Evolutionary conservation across 768 basidiomycete species (phyloP).

Genomic region (Kwoniella europaea): DNA sequence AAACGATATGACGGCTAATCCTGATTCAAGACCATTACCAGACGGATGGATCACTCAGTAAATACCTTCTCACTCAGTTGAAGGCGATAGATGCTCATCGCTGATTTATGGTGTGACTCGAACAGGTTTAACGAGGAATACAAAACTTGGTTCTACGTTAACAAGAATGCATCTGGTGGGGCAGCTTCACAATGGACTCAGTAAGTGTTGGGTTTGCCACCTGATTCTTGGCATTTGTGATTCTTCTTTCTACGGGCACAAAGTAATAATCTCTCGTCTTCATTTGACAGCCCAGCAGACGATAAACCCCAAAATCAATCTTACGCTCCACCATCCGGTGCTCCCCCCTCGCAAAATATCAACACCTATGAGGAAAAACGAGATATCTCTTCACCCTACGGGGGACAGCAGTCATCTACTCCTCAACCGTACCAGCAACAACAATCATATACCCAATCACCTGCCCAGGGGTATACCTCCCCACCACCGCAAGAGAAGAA

Average conservation of each 20-base stretch:
- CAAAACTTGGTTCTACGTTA: slow-evolving; percentile 54
- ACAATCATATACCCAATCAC: slow-evolving; percentile 13
- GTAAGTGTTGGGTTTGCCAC: slow-evolving; percentile 35
- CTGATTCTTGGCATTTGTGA: neutral
- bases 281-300: slow-evolving; percentile 41
- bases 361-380: slow-evolving; percentile 15
- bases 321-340: slow-evolving; percentile 39
- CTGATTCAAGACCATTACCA: slow-evolving; percentile 47
- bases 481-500: slow-evolving; percentile 26
- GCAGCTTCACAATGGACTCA: slow-evolving; percentile 51
- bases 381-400: slow-evolving; percentile 5
- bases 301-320: slow-evolving; percentile 27
- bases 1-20: slow-evolving; percentile 41
- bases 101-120: neutral
- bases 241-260: neutral
- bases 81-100: neutral
- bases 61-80: slow-evolving; percentile 6
- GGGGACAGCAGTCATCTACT: slow-evolving; percentile 12
- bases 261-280: neutral
- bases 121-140: slow-evolving; percentile 48
- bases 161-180: slow-evolving; percentile 48
- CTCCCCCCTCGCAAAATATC: slow-evolving; percentile 29
- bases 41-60: slow-evolving; percentile 53
- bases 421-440: slow-evolving; percentile 19
- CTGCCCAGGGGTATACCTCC: slow-evolving; percentile 8